Evolutionary conservation across 2,329 filamentous ascomycete genomes (phyloP), one percentile per base, ranked within the genome.

Genomic region (Laburnicola sp.): DNA sequence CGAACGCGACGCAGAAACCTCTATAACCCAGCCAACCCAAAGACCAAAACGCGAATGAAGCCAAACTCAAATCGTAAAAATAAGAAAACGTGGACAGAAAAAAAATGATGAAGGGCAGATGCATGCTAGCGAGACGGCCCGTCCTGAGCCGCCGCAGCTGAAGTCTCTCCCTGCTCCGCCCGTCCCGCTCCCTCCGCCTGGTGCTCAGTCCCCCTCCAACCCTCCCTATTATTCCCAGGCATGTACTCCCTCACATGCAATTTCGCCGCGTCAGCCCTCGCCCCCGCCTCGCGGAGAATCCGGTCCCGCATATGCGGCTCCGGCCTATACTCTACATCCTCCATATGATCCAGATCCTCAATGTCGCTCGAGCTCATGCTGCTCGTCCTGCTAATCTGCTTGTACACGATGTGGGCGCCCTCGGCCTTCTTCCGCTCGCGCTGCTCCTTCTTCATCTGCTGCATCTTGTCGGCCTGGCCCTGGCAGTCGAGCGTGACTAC

Each of bases 381-480:
- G 61, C 78, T 72, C 38, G 71, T 60, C 10, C 70, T 72, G 31
- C 70, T 76, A 48, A 77, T 75, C 58, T 86, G 82, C 5, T 80
- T 75, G 66, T 80, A 86, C 4, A 83, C 75, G 49, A 81, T 75
- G 10, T 75, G 70, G 21, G 77, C 71, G 37, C 80, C 80, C 31
- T 80, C 76, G 35, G 76, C 76, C 79, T 89, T 89, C 82, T 94
- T 96, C 58, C 81, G 75, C 51, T 86, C 82, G 25, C 84, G 77
- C 75, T 96, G 92, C 54, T 85, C 81, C 36, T 85, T 75, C 78
- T 97, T 97, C 77, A 95, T 81, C 53, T 84, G 78, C 37, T 80
- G 75, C 73, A 96, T 86, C 58, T 84, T 79, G 53, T 92, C 81
- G 7, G 89, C 88, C 50, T 91, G 89, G 34, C 71, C 74, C 53